Evolutionary conservation across 306 rosid species (phyloP), one percentile per base, ranked within the genome.

Genomic region (Casuarina cunninghamiana): DNA sequence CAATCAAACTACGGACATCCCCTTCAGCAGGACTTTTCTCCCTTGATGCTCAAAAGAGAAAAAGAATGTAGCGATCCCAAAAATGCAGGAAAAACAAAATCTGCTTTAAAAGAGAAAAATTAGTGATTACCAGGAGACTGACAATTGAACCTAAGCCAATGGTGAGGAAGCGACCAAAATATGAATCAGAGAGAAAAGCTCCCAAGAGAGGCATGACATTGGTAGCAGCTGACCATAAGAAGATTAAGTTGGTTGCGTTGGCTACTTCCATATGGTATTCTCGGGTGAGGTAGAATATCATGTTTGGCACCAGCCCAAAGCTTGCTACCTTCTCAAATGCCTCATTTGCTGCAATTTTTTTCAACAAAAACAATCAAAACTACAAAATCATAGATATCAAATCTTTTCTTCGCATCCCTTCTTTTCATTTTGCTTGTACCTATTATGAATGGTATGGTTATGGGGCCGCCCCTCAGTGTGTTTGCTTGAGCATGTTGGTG

Each of bases 161-260:
- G 76, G 93, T 61, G 43, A 79, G 86, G 65, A 91, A 91, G 6
- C 93, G 92, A 68, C 94, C 97, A 70, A 89, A 72, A 71, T 75
- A 89, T 73, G 93, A 88, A 91, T 91, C 94, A 41, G 92, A 81
- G n/a, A 86, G n/a, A 42, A 89, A 88, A 16, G 97, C 97, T 37
- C 82, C 94, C 15, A 89, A 0, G 38, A 88, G 10, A 41, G 97
- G 94, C 81, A 78, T 43, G 66, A 91, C 82, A 79, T 89, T 88
- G 32, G 85, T 68, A 6, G 86, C 87, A 10, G 92, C 93, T 48
- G 83, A 61, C 97, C 94, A 89, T 1, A 81, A 78, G 71, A 82
- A 75, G 35, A 91, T 13, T 4, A 86, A 60, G 50, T 81, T 89
- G 3, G 83, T 79, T 39, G 84, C 92, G 75, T 81, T 79, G 65